phyloP scores from a whole-genome alignment of 2,329 filamentous ascomycete species.

The Escovopsis sp. region DNA sequence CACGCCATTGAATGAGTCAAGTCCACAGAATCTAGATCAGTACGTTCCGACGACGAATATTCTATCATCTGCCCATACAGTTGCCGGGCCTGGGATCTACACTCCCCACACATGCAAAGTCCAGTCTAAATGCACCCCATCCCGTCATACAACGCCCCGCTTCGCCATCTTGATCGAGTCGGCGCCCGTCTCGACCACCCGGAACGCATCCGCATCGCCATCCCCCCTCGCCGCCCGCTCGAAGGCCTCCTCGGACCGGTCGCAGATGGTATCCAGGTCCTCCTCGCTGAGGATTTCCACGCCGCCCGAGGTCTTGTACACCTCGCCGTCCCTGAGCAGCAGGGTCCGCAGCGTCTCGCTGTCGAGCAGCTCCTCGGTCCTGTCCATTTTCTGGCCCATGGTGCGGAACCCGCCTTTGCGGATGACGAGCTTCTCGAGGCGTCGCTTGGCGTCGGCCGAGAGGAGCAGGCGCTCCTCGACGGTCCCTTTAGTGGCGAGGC shows the following conservation, averaged over 20 bases:
- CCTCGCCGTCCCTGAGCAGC: slow-evolving; percentile 56
- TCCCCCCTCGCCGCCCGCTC: slow-evolving; percentile 63
- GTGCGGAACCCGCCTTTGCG: slow-evolving; percentile 76
- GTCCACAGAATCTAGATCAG: no score
- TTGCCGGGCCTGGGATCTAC: no score
- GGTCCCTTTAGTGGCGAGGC: slow-evolving; percentile 82
- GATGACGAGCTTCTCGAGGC: slow-evolving; percentile 88
- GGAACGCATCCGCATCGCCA: slow-evolving; percentile 56
- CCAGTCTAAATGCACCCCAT: no score
- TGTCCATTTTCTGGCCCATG: slow-evolving; percentile 46
- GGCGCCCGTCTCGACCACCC: slow-evolving; percentile 62
- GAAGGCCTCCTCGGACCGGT: slow-evolving; percentile 52
- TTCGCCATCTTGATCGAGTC: slow-evolving; percentile 33
- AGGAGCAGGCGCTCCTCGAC: slow-evolving; percentile 80
- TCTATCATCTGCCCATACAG: no score
- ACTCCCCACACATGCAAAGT: no score
- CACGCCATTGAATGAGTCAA: no score
- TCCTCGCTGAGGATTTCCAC: slow-evolving; percentile 56
- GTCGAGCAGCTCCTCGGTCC: slow-evolving; percentile 38
- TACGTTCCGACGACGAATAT: no score
- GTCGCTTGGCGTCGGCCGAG: slow-evolving; percentile 79
- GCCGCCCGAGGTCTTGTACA: slow-evolving; percentile 43
- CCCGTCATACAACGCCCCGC: slow-evolving; percentile 4
- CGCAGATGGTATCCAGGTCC: slow-evolving; percentile 66
- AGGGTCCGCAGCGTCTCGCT: slow-evolving; percentile 47